Conservation (phyloP, 1,284 basidiomycete genomes). For the Porphyrellus sp. region DNA sequence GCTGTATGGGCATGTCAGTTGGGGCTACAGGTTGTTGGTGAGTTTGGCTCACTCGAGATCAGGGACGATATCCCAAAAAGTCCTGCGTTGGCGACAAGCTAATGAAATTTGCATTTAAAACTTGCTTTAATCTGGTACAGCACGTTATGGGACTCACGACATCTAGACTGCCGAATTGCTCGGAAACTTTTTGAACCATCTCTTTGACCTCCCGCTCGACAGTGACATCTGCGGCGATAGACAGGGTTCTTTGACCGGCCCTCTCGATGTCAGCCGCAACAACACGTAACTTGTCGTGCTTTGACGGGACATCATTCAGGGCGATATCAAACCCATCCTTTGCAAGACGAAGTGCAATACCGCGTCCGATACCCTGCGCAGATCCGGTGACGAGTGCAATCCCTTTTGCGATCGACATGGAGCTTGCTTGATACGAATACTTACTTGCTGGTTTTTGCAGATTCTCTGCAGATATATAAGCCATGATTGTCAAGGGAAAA, state of each 20-base stretch:
- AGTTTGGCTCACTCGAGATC: conserved; percentile 4
- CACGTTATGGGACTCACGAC: conserved; percentile 6
- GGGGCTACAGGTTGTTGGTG: rapidly evolving
- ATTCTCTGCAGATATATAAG: no score
- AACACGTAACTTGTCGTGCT: not conserved
- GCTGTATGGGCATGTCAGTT: conserved; percentile 8
- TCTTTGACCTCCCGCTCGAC: conserved; percentile 6
- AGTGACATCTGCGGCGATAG: conserved; percentile 9
- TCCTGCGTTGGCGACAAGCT: conserved; percentile 17
- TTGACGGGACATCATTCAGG: conserved; percentile 13
- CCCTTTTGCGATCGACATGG: conserved; percentile 14
- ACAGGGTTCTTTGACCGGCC: conserved; percentile 1
- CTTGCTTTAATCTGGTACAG: not conserved
- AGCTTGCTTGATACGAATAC: no score
- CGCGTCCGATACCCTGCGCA: conserved; percentile 7
- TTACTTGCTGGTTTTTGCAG: no score
- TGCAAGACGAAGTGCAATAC: conserved; percentile 15
- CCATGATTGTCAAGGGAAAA: no score
- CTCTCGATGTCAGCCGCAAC: conserved; percentile 6
- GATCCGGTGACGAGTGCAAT: conserved; percentile 17
- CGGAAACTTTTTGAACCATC: conserved; percentile 1
- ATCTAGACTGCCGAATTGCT: conserved; percentile 12
- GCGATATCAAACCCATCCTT: conserved; percentile 15
- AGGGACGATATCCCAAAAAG: not conserved
- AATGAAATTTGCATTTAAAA: not conserved